These are phyloP conservation scores for Phyllosticta citriasiana DNA, from an alignment of 2,329 filamentous ascomycete species.

Conservation along the genomic window DNA sequence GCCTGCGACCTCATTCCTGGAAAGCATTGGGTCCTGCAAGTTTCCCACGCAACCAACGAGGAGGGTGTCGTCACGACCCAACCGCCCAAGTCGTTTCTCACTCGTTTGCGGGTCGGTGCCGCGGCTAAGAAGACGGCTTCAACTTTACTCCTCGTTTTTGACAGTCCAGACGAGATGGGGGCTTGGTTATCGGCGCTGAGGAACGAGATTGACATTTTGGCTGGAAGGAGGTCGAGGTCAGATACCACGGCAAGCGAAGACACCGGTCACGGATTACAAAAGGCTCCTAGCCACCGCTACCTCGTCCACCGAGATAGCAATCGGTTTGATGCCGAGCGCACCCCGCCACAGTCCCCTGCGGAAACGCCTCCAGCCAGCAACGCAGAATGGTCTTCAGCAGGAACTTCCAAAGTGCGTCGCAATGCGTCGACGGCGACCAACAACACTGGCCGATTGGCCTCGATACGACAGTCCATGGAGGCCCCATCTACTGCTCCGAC, in stretches of 20 bases:
- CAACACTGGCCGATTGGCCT: conserved; percentile 19
- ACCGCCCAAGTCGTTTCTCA: conserved; percentile 53
- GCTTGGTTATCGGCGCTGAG: conserved; percentile 61
- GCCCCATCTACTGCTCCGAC: conserved; percentile 26
- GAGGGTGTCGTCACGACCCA: conserved; percentile 41
- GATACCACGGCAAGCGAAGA: conserved; percentile 19
- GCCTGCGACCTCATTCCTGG: conserved; percentile 72
- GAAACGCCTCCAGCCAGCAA: conserved; percentile 21
- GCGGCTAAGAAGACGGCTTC: conserved; percentile 47
- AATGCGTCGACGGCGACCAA: conserved; percentile 22
- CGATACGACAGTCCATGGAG: conserved; percentile 24
- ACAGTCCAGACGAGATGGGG: conserved; percentile 65
- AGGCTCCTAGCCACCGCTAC: conserved; percentile 27
- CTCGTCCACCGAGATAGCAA: conserved; percentile 25
- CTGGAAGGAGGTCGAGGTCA: conserved; percentile 47
- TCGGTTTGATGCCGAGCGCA: conserved; percentile 18
- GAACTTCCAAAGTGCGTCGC: conserved; percentile 19
- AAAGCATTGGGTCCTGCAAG: conserved; percentile 68
- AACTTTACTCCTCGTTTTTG: conserved; percentile 63
- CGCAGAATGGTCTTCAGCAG: conserved; percentile 22
- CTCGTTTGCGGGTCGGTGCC: conserved; percentile 50
- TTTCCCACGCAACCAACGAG: conserved; percentile 55
- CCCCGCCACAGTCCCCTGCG: conserved; percentile 19
- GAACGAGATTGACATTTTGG: conserved; percentile 58
- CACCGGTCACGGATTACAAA: conserved; percentile 14